Conservation (phyloP, 2,329 filamentous ascomycete genomes). For the Zymoseptoria tritici region DNA sequence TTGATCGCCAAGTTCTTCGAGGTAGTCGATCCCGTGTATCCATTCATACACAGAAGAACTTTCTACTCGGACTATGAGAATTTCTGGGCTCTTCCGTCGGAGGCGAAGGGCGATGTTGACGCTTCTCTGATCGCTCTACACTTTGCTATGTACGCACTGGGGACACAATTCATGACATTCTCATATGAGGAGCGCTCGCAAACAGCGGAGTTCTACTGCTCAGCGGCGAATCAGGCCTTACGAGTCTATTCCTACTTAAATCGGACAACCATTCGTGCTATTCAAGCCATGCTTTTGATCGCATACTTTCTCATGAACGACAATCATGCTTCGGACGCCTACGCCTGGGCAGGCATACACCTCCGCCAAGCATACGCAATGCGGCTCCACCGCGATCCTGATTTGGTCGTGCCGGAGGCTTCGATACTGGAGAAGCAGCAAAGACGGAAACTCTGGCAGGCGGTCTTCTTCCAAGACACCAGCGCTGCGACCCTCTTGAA, state of each 20-base stretch:
- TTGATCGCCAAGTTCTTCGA: slow-evolving; percentile 50
- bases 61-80: slow-evolving; percentile 73
- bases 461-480: slow-evolving; percentile 71
- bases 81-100: slow-evolving; percentile 58
- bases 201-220: slow-evolving; percentile 72
- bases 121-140: slow-evolving; percentile 64
- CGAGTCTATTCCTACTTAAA: slow-evolving; percentile 71
- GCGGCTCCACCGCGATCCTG: slow-evolving; percentile 71
- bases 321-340: slow-evolving; percentile 75
- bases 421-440: slow-evolving; percentile 66
- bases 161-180: slow-evolving; percentile 65
- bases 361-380: slow-evolving; percentile 74
- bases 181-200: slow-evolving; percentile 59
- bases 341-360: slow-evolving; percentile 71
- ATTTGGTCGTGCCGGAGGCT: slow-evolving; percentile 56
- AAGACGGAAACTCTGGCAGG: slow-evolving; percentile 73
- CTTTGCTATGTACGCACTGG: slow-evolving; percentile 71
- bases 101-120: slow-evolving; percentile 45
- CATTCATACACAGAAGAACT: slow-evolving; percentile 67
- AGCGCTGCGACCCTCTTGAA: slow-evolving; percentile 72
- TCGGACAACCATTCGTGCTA: slow-evolving; percentile 62
- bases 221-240: slow-evolving; percentile 69
- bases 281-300: slow-evolving; percentile 76
- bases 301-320: slow-evolving; percentile 81
- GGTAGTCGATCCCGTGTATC: slow-evolving; percentile 70